Evolutionary conservation across 805 yeast genomes (phyloP), one percentile per base, ranked within the genome.

Genomic region (Ogataea neopini): DNA sequence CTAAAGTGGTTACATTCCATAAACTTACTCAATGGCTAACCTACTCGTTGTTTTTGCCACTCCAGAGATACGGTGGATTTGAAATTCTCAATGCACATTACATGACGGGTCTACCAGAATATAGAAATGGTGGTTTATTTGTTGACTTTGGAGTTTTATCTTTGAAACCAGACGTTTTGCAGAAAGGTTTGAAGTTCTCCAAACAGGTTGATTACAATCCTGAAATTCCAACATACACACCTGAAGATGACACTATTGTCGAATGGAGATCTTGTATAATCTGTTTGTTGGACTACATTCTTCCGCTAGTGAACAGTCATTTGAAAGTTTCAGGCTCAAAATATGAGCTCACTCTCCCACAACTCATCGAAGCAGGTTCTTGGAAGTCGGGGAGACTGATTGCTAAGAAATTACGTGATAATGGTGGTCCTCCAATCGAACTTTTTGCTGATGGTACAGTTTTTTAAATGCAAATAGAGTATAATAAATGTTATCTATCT

Each of bases 261-360:
- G 88, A 82, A 58, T 82, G 88, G 88, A 72, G 88, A 59, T 79
- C 85, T 26, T 66, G 74, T 42, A 82, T 84, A 0, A 75, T 82
- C 35, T 81, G 81, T 4, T 66, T 81, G 32, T 62, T 82, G 39
- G 88, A 82, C 57, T 60, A 68, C 51, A 60, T 82, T 3, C 65
- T 81, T 17, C 80, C 80, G 10, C 50, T 76, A 43, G 76, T 81
- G 32, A 82, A 82, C 53, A 66, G 72, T 23, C 67, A 69, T 43
- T 58, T 81, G 42, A 64, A 62, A 0, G 66, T 68, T 26, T 53
- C 48, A 8, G 61, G 60, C 15, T 62, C 68, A 5, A 49, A 55
- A 8, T 63, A 53, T 43, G 66, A 67, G 39, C 57, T 82, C 39
- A 52, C 62, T 7, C 61, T 82, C 36, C 82, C 86, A 1, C 87